A percentile compares a stretch with the other conserved stretches of the same genome.
Conservation (phyloP, 371 early-diverging fungal species). For the Dinochytrium kinnereticum region DNA sequence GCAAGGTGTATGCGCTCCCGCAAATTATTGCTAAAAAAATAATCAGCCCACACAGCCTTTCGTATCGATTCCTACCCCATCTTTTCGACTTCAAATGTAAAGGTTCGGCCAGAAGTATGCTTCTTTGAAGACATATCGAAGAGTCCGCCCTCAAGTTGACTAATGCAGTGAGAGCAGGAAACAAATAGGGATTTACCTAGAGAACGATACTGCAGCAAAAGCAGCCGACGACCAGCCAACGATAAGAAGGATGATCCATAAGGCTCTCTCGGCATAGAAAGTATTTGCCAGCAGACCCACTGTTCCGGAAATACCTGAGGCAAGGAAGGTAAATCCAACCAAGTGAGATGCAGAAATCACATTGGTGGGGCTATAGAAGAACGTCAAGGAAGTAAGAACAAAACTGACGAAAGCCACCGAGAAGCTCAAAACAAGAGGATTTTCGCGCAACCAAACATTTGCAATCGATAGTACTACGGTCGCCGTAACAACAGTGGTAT, state of each 20-base stretch:
- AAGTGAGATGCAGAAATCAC: neutral
- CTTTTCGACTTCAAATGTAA: conserved; percentile 6
- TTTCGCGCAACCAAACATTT: neutral
- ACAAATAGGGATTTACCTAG: neutral
- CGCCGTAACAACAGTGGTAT: neutral
- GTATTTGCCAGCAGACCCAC: neutral
- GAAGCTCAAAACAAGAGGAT: neutral
- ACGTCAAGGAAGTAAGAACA: neutral
- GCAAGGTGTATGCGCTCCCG: neutral
- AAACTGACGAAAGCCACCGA: neutral
- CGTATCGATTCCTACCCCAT: no score
- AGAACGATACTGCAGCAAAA: neutral
- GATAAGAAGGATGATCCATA: neutral
- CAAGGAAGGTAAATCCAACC: neutral
- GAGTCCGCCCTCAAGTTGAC: neutral
- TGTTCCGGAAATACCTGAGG: neutral
- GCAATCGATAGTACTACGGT: neutral
- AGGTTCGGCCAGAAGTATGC: neutral
- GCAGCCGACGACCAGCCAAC: neutral
- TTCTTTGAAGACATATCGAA: neutral
- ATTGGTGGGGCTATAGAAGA: neutral
- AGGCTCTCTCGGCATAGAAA: neutral
- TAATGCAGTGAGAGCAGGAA: no score
- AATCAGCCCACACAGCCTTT: neutral
- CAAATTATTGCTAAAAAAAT: neutral